Percentiles rank a stretch among this genome's conserved stretches.
Conservation (phyloP, 495 filamentous ascomycete species). For the Opeltia flavorubescens region DNA sequence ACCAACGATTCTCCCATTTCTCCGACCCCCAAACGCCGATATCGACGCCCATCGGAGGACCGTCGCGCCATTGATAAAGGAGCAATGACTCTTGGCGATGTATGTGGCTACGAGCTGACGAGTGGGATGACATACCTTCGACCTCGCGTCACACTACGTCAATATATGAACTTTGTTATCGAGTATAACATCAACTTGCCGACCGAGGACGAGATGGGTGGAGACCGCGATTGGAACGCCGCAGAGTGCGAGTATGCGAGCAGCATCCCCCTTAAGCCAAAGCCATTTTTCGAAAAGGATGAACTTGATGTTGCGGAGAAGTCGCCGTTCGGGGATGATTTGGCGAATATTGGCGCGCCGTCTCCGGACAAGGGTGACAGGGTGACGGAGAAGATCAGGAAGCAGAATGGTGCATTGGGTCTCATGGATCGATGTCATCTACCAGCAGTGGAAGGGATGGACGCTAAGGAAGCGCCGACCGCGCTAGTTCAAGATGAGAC, state of each 20-base stretch:
- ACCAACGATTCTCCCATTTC: too few species aligned
- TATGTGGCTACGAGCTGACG: too few species aligned
- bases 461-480: neutral
- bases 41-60: too few species aligned
- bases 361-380: neutral
- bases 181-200: constrained; percentile 3
- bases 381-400: neutral
- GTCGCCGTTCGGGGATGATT: neutral
- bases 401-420: neutral
- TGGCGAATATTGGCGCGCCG: neutral
- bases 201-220: constrained; percentile 5
- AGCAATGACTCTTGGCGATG: too few species aligned
- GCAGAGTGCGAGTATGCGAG: neutral
- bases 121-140: too few species aligned
- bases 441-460: neutral
- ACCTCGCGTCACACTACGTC: too few species aligned
- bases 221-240: neutral
- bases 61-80: too few species aligned
- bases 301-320: neutral
- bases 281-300: neutral
- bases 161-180: constrained; percentile 7
- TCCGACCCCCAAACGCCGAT: too few species aligned
- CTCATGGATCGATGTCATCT: neutral
- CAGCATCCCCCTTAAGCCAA: neutral
- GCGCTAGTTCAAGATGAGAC: too few species aligned